A percentile compares a stretch with the other conserved stretches of the same genome.
Conservation (phyloP, 352 stramenopile species). For the Blastocystis sp. region DNA sequence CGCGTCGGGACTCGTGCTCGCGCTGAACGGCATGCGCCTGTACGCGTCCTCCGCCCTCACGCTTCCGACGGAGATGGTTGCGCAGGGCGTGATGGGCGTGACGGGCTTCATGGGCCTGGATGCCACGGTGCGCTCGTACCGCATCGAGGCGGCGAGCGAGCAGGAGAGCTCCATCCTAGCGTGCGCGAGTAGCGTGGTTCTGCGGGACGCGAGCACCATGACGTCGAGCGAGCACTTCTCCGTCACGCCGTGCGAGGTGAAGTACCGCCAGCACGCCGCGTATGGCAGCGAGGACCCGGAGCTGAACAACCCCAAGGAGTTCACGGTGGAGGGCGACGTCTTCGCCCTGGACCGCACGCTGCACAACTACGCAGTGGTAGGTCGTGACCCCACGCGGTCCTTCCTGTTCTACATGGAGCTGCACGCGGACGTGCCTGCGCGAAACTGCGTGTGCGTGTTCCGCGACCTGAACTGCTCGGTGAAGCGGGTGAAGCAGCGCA, state of each 20-base stretch:
- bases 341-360: neutral
- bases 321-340: neutral
- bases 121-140: neutral
- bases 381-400: neutral
- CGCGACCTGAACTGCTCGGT: neutral
- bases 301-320: neutral
- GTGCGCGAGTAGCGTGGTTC: neutral
- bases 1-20: neutral
- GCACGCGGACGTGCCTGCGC: neutral
- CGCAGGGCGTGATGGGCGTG: neutral
- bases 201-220: neutral
- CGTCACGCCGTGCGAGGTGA: constrained; percentile 11
- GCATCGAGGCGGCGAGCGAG: neutral
- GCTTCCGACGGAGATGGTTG: neutral
- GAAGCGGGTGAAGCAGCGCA: neutral
- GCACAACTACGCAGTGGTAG: neutral
- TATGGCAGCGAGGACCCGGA: constrained; percentile 4
- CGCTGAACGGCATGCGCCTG: neutral
- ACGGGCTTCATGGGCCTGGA: neutral
- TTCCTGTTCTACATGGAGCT: constrained; percentile 43
- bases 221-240: neutral
- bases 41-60: neutral
- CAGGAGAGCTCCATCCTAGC: neutral
- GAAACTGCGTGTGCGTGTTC: constrained; percentile 1
- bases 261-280: neutral